Evolutionary conservation across 257 asterid genomes (phyloP).

Genomic region (Jacaranda mimosifolia): DNA sequence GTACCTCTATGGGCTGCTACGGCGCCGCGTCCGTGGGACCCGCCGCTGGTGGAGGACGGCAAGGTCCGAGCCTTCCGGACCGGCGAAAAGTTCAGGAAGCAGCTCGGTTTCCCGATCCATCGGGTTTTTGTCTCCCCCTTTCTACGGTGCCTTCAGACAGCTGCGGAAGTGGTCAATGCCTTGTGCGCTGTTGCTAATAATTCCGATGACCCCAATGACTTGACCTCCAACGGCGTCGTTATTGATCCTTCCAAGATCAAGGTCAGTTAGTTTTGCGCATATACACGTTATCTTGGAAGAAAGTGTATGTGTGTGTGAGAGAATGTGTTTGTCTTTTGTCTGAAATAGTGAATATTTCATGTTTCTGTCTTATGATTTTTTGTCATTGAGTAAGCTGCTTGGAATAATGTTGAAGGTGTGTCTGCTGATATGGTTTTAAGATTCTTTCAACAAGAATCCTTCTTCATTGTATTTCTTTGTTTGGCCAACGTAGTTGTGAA

Average conservation of each 20-base stretch:
- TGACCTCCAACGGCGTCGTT: conserved; percentile 59
- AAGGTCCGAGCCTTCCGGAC: conserved; percentile 72
- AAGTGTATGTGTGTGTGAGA: background rate
- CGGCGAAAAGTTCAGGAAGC: conserved; percentile 62
- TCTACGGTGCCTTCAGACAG: conserved; percentile 89
- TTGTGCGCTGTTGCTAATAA: conserved; percentile 62
- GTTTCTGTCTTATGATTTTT: background rate
- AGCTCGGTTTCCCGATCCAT: conserved; percentile 67
- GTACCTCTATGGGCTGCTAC: conserved; percentile 74
- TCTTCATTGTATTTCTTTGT: background rate
- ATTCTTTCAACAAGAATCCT: background rate
- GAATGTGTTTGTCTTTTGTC: background rate
- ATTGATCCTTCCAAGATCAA: conserved; percentile 78
- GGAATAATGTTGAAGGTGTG: background rate
- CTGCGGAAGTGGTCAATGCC: conserved; percentile 70
- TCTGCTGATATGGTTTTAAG: background rate
- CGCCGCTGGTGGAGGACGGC: conserved; percentile 83
- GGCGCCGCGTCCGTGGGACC: conserved; percentile 92
- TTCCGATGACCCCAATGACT: conserved; percentile 51
- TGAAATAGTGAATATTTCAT: background rate
- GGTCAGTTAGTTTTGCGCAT: conserved; percentile 44
- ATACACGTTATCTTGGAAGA: background rate
- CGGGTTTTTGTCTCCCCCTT: conserved; percentile 89
- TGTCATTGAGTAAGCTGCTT: background rate
- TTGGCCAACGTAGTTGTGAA: background rate